These are phyloP conservation scores for Stropharia rugosoannulata DNA, from an alignment of 768 basidiomycete genomes.

Conservation along the genomic window DNA sequence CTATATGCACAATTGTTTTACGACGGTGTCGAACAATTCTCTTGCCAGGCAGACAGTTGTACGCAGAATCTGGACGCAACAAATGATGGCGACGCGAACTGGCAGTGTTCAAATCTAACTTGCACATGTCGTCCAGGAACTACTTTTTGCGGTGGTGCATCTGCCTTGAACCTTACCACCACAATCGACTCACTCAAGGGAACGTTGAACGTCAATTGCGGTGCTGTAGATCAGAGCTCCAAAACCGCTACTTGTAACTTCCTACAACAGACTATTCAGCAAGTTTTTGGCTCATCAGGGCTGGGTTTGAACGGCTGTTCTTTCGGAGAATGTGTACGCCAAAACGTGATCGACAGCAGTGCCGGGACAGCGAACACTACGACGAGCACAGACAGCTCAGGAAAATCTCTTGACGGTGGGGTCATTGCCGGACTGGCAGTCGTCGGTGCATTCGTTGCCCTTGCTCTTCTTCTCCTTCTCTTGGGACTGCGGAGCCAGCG, in stretches of 20 bases:
- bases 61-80: constrained; percentile 48
- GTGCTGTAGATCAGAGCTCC: constrained; percentile 38
- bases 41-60: constrained; percentile 74
- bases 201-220: constrained; percentile 68
- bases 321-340: constrained; percentile 88
- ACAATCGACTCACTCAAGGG: constrained; percentile 70
- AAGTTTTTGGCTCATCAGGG: constrained; percentile 72
- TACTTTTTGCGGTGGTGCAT: constrained; percentile 69
- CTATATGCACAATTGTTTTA: constrained; percentile 76
- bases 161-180: constrained; percentile 46
- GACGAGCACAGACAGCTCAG: constrained; percentile 24
- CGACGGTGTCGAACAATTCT: constrained; percentile 86
- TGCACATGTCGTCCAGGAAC: constrained; percentile 74
- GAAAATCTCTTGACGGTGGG: constrained; percentile 64
- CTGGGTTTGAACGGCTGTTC: constrained; percentile 71
- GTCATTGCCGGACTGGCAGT: constrained; percentile 92
- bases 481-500: constrained; percentile 64
- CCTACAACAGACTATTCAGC: constrained; percentile 65
- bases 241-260: constrained; percentile 68
- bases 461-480: constrained; percentile 57
- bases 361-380: constrained; percentile 31
- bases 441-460: constrained; percentile 62
- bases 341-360: constrained; percentile 68
- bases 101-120: constrained; percentile 69
- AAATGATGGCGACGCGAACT: constrained; percentile 45